These are phyloP conservation scores for Paratrypanosoma confusum DNA, from an alignment of 208 protist genomes.

Conservation along the genomic window DNA sequence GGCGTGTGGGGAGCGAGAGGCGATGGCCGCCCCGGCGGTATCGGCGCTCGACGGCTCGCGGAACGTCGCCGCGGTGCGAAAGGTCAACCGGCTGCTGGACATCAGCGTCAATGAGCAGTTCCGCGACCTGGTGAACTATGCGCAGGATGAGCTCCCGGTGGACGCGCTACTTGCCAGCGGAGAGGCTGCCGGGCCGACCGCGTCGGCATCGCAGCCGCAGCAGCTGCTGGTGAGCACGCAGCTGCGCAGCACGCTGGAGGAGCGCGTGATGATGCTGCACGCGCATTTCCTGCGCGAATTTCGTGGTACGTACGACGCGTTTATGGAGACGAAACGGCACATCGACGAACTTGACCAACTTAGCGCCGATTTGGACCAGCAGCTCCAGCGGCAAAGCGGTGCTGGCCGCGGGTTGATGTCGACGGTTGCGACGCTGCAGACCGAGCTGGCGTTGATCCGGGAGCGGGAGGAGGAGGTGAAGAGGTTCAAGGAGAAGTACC, in stretches of 20 bases:
- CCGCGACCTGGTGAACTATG: slow-evolving; percentile 46
- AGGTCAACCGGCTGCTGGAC: slow-evolving; percentile 40
- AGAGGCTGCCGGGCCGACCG: neutral
- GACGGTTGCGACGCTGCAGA: slow-evolving; percentile 12
- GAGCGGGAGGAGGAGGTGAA: slow-evolving; percentile 40
- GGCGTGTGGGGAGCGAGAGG: too few species aligned
- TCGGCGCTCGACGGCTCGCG: too few species aligned
- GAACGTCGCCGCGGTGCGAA: slow-evolving; percentile 17
- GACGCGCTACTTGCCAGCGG: neutral
- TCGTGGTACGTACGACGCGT: slow-evolving; percentile 34
- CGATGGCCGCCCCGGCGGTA: too few species aligned
- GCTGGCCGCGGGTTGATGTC: slow-evolving; percentile 12
- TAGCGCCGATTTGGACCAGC: slow-evolving; percentile 10
- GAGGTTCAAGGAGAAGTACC: slow-evolving; percentile 49
- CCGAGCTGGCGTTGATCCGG: slow-evolving; percentile 34
- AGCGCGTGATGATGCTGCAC: slow-evolving; percentile 47
- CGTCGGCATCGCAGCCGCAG: too few species aligned
- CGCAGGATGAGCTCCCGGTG: slow-evolving; percentile 18
- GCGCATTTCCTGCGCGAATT: slow-evolving; percentile 48
- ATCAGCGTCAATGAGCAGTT: slow-evolving; percentile 46
- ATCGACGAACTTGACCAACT: slow-evolving; percentile 36
- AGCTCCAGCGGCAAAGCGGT: slow-evolving; percentile 1
- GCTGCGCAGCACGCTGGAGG: slow-evolving; percentile 45
- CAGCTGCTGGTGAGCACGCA: slow-evolving; percentile 10
- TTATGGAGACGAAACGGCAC: slow-evolving; percentile 27